These are phyloP conservation scores for Proliferodiscus dingleyae DNA, from an alignment of 2,329 filamentous ascomycete species.

Conservation along the genomic window DNA sequence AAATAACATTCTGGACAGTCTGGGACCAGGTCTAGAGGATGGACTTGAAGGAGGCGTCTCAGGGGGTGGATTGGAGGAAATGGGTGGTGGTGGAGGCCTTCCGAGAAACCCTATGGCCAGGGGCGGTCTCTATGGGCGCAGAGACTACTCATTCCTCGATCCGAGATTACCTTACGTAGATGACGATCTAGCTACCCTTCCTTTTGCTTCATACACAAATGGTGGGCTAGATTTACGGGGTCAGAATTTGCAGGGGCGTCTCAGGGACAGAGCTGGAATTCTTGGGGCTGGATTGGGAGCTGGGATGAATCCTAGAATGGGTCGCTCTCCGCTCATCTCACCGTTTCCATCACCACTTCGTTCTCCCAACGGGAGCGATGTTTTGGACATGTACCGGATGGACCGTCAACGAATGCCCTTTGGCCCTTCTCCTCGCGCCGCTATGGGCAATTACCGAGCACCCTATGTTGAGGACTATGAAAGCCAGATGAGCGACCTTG, in stretches of 20 bases:
- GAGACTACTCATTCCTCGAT: neutral
- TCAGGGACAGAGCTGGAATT: conserved; percentile 3
- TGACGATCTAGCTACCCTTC: neutral
- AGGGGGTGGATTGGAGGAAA: neutral
- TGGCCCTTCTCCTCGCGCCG: neutral
- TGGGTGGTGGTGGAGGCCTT: conserved; percentile 1
- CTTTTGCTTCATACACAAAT: neutral
- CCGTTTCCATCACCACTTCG: conserved; percentile 1
- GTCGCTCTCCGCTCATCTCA: neutral
- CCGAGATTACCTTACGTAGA: conserved; percentile 1
- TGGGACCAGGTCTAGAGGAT: conserved; percentile 1
- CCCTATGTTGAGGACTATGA: conserved; percentile 22
- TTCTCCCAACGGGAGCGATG: conserved; percentile 5
- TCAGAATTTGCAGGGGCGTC: neutral
- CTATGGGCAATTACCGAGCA: conserved; percentile 11
- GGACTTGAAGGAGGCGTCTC: no score
- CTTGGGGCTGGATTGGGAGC: neutral
- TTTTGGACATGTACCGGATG: conserved; percentile 9
- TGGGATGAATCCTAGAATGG: neutral
- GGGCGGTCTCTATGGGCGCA: neutral
- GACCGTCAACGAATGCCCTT: conserved; percentile 14
- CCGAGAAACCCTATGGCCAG: neutral
- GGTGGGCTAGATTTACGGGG: neutral
- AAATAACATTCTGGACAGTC: conserved; percentile 7
- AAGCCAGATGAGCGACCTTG: conserved; percentile 13